Base-by-base conservation (phyloP, 441 rosid species). In the Pelargonium australe region DNA sequence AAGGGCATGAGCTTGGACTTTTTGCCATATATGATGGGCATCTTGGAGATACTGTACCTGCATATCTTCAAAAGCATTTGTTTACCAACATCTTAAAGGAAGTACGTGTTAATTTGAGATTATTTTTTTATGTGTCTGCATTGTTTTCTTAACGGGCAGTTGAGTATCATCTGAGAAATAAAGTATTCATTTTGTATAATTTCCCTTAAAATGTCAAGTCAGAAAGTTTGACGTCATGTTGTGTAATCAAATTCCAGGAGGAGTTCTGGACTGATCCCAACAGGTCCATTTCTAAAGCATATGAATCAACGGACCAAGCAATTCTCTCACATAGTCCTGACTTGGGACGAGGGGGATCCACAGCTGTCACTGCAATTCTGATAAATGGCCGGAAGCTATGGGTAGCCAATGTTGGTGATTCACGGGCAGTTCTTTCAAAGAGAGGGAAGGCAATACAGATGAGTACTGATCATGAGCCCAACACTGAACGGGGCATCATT, bases 331-430 rank as follows among this genome's bases (percentile, higher is more conserved):
- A 87, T 1, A 82, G 73, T 64, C 79, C 88, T 34, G 88, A 79
- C 80, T 68, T 85, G 65, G 90, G 90, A 31, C 86, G 84, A 19
- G 92, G 92, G 0, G 92, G 92, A 8, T 87, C 92, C 5, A 87
- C 92, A 7, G 90, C 92, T 0, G 90, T 87, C 67, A 87, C 92
- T 5, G 90, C 90, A 2, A 85, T 87, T 70, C 72, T 87, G 73
- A 73, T 85, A 31, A 75, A 85, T 66, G 88, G 92, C 45, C 77
- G 47, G 25, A 84, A 80, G 74, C 63, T 87, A 66, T 84, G 86
- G 88, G 74, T 85, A 40, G 90, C 90, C 51, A 87, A 87, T 73
- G 81, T 87, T 47, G 92, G 92, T 2, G 92, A 87, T 77, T 87
- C 92, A 37, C 80, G 90, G 13, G 92, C 88, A 0, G 83, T 87